A percentile compares a stretch with the other conserved stretches of the same genome.
Evolutionary conservation across 2,329 filamentous ascomycete genomes (phyloP).

Genomic region (Westerdykella aurantiaca): DNA sequence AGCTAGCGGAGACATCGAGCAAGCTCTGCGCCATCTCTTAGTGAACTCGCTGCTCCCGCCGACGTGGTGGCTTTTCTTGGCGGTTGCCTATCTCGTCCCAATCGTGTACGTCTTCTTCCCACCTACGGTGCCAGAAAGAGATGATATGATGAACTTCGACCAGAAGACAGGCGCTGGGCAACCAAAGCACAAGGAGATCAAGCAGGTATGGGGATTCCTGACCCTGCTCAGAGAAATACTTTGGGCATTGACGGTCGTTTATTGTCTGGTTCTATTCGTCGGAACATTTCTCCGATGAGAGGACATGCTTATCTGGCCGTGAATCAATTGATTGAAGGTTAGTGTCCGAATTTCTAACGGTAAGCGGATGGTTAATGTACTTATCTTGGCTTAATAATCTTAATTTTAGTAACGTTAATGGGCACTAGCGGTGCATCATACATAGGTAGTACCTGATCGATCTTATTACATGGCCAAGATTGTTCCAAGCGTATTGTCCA

Average conservation of each 20-base stretch:
- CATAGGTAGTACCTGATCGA: too few species aligned
- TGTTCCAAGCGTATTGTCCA: too few species aligned
- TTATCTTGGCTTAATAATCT: too few species aligned
- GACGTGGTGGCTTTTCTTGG: slow-evolving; percentile 7
- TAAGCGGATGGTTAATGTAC: too few species aligned
- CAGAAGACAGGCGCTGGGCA: slow-evolving; percentile 51
- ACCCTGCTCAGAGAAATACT: neutral
- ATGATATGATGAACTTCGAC: slow-evolving; percentile 53
- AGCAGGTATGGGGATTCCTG: neutral
- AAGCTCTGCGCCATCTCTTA: slow-evolving; percentile 6
- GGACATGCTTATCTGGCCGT: too few species aligned
- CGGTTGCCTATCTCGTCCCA: slow-evolving; percentile 32
- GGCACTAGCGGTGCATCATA: too few species aligned
- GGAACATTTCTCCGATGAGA: neutral
- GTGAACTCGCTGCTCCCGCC: slow-evolving; percentile 11
- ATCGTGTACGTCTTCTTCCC: slow-evolving; percentile 58
- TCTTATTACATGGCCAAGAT: too few species aligned
- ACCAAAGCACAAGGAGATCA: slow-evolving; percentile 23
- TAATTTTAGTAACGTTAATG: too few species aligned
- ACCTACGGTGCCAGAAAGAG: slow-evolving; percentile 52
- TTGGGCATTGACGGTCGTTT: neutral
- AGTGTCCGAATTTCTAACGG: too few species aligned
- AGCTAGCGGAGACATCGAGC: neutral
- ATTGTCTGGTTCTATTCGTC: neutral
- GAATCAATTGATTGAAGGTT: too few species aligned